Percentiles rank a stretch among this genome's conserved stretches.
Evolutionary conservation across 495 filamentous ascomycete species (phyloP).

Genomic region (Podospora appendiculata): DNA sequence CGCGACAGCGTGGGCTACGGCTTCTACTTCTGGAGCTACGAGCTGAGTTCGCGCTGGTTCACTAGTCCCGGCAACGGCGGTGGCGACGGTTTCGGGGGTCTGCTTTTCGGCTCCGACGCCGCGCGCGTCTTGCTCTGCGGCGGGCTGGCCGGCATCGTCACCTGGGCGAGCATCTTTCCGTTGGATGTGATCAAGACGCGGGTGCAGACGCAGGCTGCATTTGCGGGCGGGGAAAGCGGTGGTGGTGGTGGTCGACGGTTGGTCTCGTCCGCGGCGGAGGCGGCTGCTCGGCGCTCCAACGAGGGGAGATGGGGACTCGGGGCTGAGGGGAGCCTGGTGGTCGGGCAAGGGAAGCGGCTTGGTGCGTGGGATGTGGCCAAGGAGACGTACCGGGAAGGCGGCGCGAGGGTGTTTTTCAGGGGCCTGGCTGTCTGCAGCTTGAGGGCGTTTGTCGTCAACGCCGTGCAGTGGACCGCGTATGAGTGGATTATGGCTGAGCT

Average conservation of each 20-base stretch:
- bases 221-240: neutral
- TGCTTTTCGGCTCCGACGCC: slow-evolving; percentile 32
- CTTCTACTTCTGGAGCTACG: slow-evolving; percentile 90
- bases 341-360: slow-evolving; percentile 22
- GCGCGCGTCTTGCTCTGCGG: slow-evolving; percentile 69
- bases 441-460: slow-evolving; percentile 81
- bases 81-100: slow-evolving; percentile 6
- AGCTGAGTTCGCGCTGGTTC: slow-evolving; percentile 55
- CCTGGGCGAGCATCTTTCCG: slow-evolving; percentile 82
- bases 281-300: neutral
- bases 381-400: slow-evolving; percentile 56
- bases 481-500: slow-evolving; percentile 67
- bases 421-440: slow-evolving; percentile 72
- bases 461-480: slow-evolving; percentile 76
- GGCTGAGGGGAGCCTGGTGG: neutral
- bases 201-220: slow-evolving; percentile 57
- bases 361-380: slow-evolving; percentile 55
- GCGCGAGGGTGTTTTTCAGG: slow-evolving; percentile 62
- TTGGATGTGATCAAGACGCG: slow-evolving; percentile 85
- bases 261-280: neutral
- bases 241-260: neutral
- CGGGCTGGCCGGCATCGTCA: slow-evolving; percentile 74
- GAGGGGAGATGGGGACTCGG: no score
- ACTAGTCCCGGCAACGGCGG: neutral
- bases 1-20: slow-evolving; percentile 84